Percentiles rank a stretch among this genome's conserved stretches.
These are phyloP conservation scores for Neckera pumila DNA, from an alignment of 225 moss, liverwort and hornwort genomes.

Conservation along the genomic window DNA sequence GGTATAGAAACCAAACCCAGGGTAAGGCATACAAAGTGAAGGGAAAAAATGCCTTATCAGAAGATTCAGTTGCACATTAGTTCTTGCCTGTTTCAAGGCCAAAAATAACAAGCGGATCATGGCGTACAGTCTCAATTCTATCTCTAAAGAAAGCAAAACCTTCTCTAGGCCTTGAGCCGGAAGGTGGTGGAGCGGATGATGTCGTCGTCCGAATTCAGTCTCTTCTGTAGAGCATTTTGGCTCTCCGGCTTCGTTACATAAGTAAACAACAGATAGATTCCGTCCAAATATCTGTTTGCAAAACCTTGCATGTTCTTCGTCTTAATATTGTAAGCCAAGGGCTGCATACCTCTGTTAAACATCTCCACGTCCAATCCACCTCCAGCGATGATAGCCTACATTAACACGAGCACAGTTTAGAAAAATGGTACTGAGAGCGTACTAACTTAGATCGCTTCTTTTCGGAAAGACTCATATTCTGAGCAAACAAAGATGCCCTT, in stretches of 20 bases:
- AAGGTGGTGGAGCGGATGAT: slow-evolving; percentile 91
- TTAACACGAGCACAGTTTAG: not conserved
- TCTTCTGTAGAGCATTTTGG: slow-evolving; percentile 70
- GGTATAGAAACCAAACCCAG: not conserved
- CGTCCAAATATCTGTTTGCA: slow-evolving; percentile 89
- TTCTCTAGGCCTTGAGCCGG: slow-evolving; percentile 67
- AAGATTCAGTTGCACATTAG: slow-evolving; percentile 3
- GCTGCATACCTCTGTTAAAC: slow-evolving; percentile 99
- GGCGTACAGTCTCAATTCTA: slow-evolving; percentile 12
- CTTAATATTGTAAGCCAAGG: slow-evolving; percentile 89
- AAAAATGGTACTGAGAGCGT: not conserved
- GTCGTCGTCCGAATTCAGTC: slow-evolving; percentile 85
- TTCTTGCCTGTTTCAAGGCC: slow-evolving; percentile 21
- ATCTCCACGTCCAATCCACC: slow-evolving; percentile 98
- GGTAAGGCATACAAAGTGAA: not conserved
- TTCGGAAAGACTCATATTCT: not conserved
- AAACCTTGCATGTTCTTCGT: slow-evolving; percentile 92
- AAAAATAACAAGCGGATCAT: slow-evolving; percentile 19
- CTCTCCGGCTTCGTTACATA: slow-evolving; percentile 95
- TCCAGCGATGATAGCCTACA: slow-evolving; percentile 88
- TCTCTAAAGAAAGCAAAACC: slow-evolving; percentile 11
- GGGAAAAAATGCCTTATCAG: not conserved
- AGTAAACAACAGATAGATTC: slow-evolving; percentile 88
- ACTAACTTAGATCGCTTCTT: not conserved
- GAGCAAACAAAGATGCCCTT: not conserved